Conservation (phyloP, 306 rosid species). For the Datisca glomerata region DNA sequence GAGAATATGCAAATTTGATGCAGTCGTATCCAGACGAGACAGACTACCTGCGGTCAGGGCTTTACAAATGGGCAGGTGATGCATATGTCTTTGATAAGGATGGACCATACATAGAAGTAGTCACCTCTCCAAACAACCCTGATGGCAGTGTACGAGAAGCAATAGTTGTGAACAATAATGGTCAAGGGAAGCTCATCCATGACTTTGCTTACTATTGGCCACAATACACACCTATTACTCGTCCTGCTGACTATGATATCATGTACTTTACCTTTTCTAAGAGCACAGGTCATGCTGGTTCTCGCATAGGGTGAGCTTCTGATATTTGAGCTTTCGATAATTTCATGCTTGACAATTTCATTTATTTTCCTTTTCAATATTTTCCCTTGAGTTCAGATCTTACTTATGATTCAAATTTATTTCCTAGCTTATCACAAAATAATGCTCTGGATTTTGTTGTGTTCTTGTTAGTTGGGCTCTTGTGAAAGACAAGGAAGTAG, state of each 20-base stretch:
- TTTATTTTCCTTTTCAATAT: no score
- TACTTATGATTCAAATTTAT: no score
- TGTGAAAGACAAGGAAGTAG: slow-evolving; percentile 60
- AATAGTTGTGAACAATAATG: slow-evolving; percentile 18
- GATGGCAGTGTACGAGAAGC: slow-evolving; percentile 41
- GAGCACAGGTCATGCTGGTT: slow-evolving; percentile 86
- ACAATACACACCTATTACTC: slow-evolving; percentile 61
- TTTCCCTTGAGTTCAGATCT: no score
- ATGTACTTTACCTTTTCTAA: slow-evolving; percentile 83
- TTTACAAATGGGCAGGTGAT: slow-evolving; percentile 70
- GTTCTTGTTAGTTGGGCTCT: slow-evolving; percentile 52
- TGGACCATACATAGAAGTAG: slow-evolving; percentile 62
- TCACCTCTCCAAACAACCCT: slow-evolving; percentile 70
- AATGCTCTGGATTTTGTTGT: neutral
- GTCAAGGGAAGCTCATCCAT: slow-evolving; percentile 32
- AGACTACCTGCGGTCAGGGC: slow-evolving; percentile 25
- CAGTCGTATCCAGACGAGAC: slow-evolving; percentile 49
- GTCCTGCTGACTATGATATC: slow-evolving; percentile 38
- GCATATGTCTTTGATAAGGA: slow-evolving; percentile 34
- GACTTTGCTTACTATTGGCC: slow-evolving; percentile 94
- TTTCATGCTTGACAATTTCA: no score
- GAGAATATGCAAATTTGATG: slow-evolving; percentile 14
- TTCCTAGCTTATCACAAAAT: neutral
- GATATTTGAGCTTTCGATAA: neutral
- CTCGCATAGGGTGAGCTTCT: slow-evolving; percentile 60